Conservation (phyloP, 306 rosid genomes). For the Sechiopsis laciniata region DNA sequence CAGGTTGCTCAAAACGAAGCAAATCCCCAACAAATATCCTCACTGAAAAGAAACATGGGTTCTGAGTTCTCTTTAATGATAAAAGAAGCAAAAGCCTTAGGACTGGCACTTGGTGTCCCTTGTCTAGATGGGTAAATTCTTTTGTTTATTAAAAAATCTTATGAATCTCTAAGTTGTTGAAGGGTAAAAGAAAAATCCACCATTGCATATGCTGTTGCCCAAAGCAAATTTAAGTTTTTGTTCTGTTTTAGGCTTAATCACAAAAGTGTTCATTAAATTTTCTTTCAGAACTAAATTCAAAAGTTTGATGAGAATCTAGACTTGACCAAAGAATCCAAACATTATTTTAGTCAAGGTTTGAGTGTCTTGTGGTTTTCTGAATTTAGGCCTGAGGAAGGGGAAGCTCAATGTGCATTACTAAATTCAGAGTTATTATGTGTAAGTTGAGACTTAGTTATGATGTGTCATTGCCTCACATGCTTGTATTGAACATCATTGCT, state of each 20-base stretch:
- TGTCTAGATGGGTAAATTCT: conserved; percentile 62
- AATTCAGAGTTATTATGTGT: conserved; percentile 65
- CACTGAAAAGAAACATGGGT: conserved; percentile 59
- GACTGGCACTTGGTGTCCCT: conserved; percentile 64
- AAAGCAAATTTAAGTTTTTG: not conserved
- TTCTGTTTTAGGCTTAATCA: conserved; percentile 12
- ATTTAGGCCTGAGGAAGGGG: conserved; percentile 81
- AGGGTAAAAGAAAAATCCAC: not conserved
- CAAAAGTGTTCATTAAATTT: not conserved
- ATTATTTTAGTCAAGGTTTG: not conserved
- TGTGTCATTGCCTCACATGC: not conserved
- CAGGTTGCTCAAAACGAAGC: conserved; percentile 40
- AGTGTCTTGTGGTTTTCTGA: conserved; percentile 7
- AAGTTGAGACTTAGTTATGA: conserved; percentile 27
- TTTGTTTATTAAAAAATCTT: not conserved
- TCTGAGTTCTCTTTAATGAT: conserved; percentile 77
- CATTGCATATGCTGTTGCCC: not conserved
- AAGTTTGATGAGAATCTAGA: not conserved
- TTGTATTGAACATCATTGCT: conserved; percentile 2
- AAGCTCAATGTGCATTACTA: conserved; percentile 77
- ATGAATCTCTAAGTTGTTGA: not conserved
- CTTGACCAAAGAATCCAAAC: not conserved
- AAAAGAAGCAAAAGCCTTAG: conserved; percentile 65
- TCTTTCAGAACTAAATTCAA: not conserved
- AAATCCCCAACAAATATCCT: conserved; percentile 38